Percentiles rank a stretch among this genome's conserved stretches.
Evolutionary conservation across 352 stramenopile species (phyloP).

Genomic region (Globisporangium nodosum): DNA sequence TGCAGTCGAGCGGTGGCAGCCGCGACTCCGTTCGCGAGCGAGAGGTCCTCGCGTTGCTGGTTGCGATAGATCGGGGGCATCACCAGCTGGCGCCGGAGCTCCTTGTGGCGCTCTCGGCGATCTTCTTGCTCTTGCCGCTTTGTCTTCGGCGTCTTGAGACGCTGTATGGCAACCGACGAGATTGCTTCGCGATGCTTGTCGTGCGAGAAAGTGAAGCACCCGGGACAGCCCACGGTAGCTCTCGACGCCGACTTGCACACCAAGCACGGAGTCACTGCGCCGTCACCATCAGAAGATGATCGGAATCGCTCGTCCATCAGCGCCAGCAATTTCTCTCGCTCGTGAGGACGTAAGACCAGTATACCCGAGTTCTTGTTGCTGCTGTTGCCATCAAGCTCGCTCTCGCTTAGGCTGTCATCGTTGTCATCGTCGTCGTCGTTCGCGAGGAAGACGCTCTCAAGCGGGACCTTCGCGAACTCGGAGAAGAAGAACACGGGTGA

Average conservation of each 20-base stretch:
- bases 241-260: constrained; percentile 26
- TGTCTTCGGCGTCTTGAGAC: constrained; percentile 52
- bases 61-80: constrained; percentile 21
- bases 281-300: background rate
- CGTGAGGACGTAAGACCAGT: constrained; percentile 13
- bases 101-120: constrained; percentile 28
- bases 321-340: constrained; percentile 29
- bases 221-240: constrained; percentile 41
- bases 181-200: constrained; percentile 28
- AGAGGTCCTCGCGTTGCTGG: background rate
- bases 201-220: constrained; percentile 57
- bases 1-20: background rate
- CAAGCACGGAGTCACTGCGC: constrained; percentile 16
- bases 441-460: constrained; percentile 41
- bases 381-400: constrained; percentile 18
- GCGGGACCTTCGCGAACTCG: constrained; percentile 48
- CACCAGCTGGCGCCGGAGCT: constrained; percentile 47
- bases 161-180: constrained; percentile 29
- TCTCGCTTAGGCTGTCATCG: constrained; percentile 14
- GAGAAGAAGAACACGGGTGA: constrained; percentile 68
- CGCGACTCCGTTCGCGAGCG: background rate
- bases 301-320: constrained; percentile 25
- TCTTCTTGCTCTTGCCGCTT: constrained; percentile 41
- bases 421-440: constrained; percentile 24
- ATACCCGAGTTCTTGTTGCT: constrained; percentile 1